These are phyloP conservation scores for Austroboletus novae-zelandiae DNA, from an alignment of 1,284 basidiomycete species.

Conservation along the genomic window DNA sequence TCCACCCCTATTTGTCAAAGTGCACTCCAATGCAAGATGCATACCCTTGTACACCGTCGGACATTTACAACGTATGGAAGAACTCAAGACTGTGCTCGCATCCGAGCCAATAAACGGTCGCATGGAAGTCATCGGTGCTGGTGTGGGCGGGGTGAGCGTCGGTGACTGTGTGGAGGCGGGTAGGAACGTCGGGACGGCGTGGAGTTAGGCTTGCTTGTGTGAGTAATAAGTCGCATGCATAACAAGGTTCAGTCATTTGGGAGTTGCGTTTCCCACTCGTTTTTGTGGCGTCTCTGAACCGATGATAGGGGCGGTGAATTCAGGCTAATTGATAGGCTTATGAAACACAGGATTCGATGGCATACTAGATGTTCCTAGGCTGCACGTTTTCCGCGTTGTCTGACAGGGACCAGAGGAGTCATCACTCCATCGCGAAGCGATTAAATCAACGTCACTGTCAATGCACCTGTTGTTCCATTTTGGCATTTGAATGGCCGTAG, in stretches of 20 bases:
- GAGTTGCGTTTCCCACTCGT: slow-evolving; percentile 1
- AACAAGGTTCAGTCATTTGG: slow-evolving; percentile 13
- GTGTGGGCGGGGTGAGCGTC: slow-evolving; percentile 86
- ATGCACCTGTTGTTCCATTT: slow-evolving; percentile 4
- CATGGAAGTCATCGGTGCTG: slow-evolving; percentile 80
- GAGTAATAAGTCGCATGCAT: slow-evolving; percentile 15
- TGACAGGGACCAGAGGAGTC: slow-evolving; percentile 11
- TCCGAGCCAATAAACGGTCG: slow-evolving; percentile 51
- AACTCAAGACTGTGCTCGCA: slow-evolving; percentile 50
- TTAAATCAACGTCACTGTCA: slow-evolving; percentile 19
- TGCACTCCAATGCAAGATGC: slow-evolving; percentile 64
- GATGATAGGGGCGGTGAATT: slow-evolving; percentile 10
- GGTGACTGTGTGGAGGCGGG: slow-evolving; percentile 86
- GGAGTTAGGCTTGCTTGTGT: slow-evolving; percentile 31
- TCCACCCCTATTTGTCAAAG: slow-evolving; percentile 54
- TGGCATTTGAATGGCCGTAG: neutral
- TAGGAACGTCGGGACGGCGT: slow-evolving; percentile 47
- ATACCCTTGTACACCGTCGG: slow-evolving; percentile 84
- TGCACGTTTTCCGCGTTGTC: slow-evolving; percentile 28
- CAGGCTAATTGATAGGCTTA: slow-evolving; percentile 7
- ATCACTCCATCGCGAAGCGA: slow-evolving; percentile 17
- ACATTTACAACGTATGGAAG: slow-evolving; percentile 67
- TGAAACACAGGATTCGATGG: slow-evolving; percentile 20
- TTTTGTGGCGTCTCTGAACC: slow-evolving; percentile 11
- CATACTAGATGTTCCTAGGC: slow-evolving; percentile 11